A percentile compares a stretch with the other conserved stretches of the same genome.
Conservation (phyloP, 2,329 filamentous ascomycete genomes). For the Gaeumannomyces tritici region DNA sequence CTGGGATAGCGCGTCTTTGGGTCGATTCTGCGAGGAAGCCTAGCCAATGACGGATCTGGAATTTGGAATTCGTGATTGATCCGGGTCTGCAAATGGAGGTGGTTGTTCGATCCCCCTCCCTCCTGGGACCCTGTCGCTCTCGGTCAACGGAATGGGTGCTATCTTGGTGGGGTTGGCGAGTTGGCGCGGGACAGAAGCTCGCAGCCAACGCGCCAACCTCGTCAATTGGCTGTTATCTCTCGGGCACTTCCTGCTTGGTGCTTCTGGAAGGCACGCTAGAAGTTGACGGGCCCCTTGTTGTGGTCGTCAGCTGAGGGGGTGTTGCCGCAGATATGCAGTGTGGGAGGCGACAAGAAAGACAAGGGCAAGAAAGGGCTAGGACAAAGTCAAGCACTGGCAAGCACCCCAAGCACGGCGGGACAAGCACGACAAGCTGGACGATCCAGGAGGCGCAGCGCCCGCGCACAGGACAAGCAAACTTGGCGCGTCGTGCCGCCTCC, state of each 20-base stretch:
- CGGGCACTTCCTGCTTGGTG: not conserved
- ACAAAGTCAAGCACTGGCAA: not conserved
- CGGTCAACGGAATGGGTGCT: not conserved
- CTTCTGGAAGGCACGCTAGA: not conserved
- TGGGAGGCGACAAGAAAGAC: no score
- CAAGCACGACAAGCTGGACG: no score
- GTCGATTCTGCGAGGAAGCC: not conserved
- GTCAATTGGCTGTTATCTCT: not conserved
- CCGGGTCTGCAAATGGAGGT: not conserved
- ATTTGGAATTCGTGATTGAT: not conserved
- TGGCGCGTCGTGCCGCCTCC: not conserved
- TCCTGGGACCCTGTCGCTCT: not conserved
- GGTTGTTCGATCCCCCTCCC: not conserved
- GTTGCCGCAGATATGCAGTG: no score
- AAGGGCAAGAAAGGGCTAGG: not conserved
- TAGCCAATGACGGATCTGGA: not conserved
- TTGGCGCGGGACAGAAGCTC: no score
- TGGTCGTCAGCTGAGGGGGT: not conserved
- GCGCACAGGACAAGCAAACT: not conserved
- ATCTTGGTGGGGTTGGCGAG: not conserved
- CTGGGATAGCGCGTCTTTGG: no score
- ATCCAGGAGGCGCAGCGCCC: no score
- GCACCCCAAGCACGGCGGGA: not conserved
- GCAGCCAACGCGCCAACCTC: not conserved
- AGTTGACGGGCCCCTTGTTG: not conserved